A percentile compares a stretch with the other conserved stretches of the same genome.
These are phyloP conservation scores for Phytopythium sindhum DNA, from an alignment of 352 stramenopile genomes.

Conservation along the genomic window DNA sequence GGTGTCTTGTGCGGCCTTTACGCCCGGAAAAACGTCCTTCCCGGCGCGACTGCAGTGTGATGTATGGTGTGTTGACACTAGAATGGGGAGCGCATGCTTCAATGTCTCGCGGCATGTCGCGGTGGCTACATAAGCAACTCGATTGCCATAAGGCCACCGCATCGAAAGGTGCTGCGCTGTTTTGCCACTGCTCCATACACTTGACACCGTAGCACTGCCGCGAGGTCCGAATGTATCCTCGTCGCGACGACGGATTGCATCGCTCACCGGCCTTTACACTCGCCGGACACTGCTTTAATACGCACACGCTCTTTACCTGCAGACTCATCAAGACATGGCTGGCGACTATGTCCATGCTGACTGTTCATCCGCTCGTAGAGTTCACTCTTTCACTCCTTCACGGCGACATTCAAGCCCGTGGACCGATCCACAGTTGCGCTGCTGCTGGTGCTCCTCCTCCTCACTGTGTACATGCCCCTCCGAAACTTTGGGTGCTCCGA, in stretches of 20 bases:
- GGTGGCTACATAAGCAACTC: not conserved
- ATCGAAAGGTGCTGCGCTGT: not conserved
- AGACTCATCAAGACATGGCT: too few species aligned
- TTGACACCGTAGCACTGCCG: too few species aligned
- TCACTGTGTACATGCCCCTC: too few species aligned
- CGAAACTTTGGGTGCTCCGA: slow-evolving; percentile 1
- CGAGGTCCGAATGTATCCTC: not conserved
- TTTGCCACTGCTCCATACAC: not conserved
- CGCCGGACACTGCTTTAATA: not conserved
- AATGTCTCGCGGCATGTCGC: not conserved
- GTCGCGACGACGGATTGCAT: not conserved
- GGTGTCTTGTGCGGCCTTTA: not conserved
- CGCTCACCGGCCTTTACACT: not conserved
- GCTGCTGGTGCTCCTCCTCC: not conserved
- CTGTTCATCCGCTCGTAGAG: too few species aligned
- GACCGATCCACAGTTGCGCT: not conserved
- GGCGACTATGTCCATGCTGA: too few species aligned
- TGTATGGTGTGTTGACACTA: not conserved
- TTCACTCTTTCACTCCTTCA: too few species aligned
- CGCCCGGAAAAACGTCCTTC: not conserved
- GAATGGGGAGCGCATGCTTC: not conserved
- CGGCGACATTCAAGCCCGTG: too few species aligned
- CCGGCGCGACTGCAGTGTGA: not conserved
- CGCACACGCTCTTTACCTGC: too few species aligned
- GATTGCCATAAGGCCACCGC: too few species aligned